Base-by-base conservation (phyloP, 1,139 yeast genomes). In the Wickerhamiella infanticola region DNA sequence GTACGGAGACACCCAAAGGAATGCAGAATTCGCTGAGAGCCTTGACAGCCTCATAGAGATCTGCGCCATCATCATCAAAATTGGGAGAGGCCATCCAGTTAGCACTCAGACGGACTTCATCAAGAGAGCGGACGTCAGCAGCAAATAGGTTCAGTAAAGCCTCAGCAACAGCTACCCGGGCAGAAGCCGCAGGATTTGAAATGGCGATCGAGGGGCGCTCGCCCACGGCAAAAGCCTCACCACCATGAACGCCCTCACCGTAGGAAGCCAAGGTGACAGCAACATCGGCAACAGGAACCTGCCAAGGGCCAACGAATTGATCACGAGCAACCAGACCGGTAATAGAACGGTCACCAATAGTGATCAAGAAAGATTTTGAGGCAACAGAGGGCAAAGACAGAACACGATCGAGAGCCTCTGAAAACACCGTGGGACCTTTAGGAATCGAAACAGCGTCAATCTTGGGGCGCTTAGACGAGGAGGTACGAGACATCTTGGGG, bases 251-350 rank as follows among this genome's bases (percentile, higher is more conserved):
- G 5, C 72, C 69, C 46, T 78, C 81, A 56, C 94, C 96, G 46
- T 85, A 73, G 2, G 96, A 83, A 0, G 97, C 81, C 50, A 84
- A 81, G 23, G 98, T 88, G 47, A 90, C 96, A 64, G 95, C 98
- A 48, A 86, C 96, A 63, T 93, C 97, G n/a, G 98, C 93, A 25
- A 93, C 98, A 40, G 99, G 98, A 4, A 82, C 88, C 71, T 93
- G 99, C 97, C 98, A 93, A 59, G 98, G 98, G 41, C 99, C 99
- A 50, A 93, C 97, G 81, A 88, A 81, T 69, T 93, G 99, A 63
- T 93, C 99, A 62, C 98, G 80, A 59, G 94, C 97, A 51, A 90
- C 83, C 56, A 93, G 74, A 43, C 99, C 99, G 39, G 97, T 90
- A 50, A 93, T 93, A 31, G 93, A 75, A 67, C 99, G 79, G 63